Base-by-base conservation (phyloP, 768 basidiomycete genomes). In the Pholiota molesta region DNA sequence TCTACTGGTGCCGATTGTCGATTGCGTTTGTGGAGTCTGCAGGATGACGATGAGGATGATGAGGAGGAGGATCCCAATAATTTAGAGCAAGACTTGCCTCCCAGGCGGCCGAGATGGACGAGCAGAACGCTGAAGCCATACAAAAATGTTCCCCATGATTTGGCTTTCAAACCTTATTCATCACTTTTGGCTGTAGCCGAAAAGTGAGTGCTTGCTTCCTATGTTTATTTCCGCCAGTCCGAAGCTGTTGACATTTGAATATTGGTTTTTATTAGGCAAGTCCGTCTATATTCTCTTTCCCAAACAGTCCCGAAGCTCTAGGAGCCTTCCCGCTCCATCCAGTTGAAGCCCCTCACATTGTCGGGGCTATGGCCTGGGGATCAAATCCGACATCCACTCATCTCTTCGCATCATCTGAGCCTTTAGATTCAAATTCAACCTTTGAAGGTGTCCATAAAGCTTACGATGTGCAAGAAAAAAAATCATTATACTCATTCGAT, bases 331-430 rank as follows among this genome's bases (percentile, higher is more conserved):
- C 63, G 5, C 60, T 70, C 23, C 65, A 39, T 49, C 65, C 62
- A 11, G 54, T 44, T 66, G 68, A 23, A 16, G 26, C 51, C 2
- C 66, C 65, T 2, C 71, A 78, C 52, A 54, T 62, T 23, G 69
- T 80, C 29, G 87, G 86, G 3, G 72, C 80, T 6, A 79, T 85
- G 23, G 69, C 72, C 9, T 90, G 88, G 88, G 88, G 88, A 1
- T 47, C 35, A 19, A 79, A 71, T 0, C 52, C 68, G 0, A 80
- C 83, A 0, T 62, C 75, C 0, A 65, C 76, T 14, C 61, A 75
- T 11, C 62, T 89, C 14, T 87, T 86, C 68, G 83, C 84, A 0
- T 88, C 86, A 1, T 84, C 86, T 1, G 87, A 88, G 64, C 80
- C 85, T 5, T 61, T 53, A 11, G 51, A 56, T 16, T 9, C 40